Evolutionary conservation across 768 basidiomycete species (phyloP), one percentile per base, ranked within the genome.

Genomic region (Coprinopsis marcescibilis): DNA sequence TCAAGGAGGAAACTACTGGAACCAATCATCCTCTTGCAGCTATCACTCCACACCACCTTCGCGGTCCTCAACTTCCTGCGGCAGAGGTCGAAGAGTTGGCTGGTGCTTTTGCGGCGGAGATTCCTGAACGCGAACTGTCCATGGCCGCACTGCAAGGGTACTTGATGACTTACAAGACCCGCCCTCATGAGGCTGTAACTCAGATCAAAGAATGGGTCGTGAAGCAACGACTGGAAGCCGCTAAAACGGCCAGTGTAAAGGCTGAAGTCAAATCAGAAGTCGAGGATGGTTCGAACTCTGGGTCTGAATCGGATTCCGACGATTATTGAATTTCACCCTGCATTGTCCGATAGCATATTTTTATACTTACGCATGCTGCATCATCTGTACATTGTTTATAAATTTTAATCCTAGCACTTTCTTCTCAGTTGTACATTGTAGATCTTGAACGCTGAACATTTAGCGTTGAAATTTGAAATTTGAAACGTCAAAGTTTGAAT

Each of bases 161-260:
- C 58, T 60, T 89, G 50, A 85, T 90, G 82, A 62, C 66, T 15
- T 76, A 83, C 66, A 86, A 88, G 61, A 68, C 65, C 4, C 62
- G 73, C 3, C 84, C 86, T 0, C 60, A 65, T 50, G 73, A 72
- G 12, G 85, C 85, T 6, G 72, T 80, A 12, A 60, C 61, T 19
- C 67, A 69, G 2, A 60, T 70, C 4, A 57, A 55, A 8, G 61
- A 48, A 7, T 85, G 81, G 78, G 68, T 82, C 8, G 70, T 72
- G 48, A 68, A 69, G 53, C 73, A 78, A 50, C 54, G 59, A 19
- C 50, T 50, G 2, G 61, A 54, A 14, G 34, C 30, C 11, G 20
- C 23, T n/a, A 24, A n/a, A 21, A 45, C 39, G 37, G 14, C 11
- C 15, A 20, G 44, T 15, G 55, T 29, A 45, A 49, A 15, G 46